A percentile compares a stretch with the other conserved stretches of the same genome.
phyloP scores from a whole-genome alignment of 108 stramenopile species.

The Epithemia pelagica region DNA sequence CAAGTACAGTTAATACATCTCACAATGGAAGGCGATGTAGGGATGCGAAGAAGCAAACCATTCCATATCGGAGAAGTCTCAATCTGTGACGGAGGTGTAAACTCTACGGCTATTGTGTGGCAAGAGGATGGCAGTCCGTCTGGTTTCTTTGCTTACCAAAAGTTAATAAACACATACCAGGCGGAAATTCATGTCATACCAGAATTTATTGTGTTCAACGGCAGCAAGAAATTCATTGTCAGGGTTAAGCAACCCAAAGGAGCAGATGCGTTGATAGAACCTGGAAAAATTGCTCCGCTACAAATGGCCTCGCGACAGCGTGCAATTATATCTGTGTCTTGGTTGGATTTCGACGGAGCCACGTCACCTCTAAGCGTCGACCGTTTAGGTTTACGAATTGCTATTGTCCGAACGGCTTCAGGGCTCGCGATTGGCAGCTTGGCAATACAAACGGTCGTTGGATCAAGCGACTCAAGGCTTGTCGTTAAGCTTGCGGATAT shows the following conservation, averaged over 20 bases:
- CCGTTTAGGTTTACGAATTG: conserved; percentile 59
- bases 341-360: conserved; percentile 36
- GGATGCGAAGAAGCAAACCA: conserved; percentile 45
- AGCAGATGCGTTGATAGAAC: conserved; percentile 3
- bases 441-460: conserved; percentile 73
- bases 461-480: conserved; percentile 53
- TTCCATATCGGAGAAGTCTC: conserved; percentile 66
- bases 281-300: conserved; percentile 21
- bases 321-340: conserved; percentile 24
- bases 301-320: conserved; percentile 16
- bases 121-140: conserved; percentile 38
- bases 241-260: conserved; percentile 19
- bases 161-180: conserved; percentile 51
- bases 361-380: conserved; percentile 56
- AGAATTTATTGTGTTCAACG: conserved; percentile 80
- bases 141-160: conserved; percentile 71
- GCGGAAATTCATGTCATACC: conserved; percentile 76
- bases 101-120: conserved; percentile 68
- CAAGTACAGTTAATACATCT: conserved; percentile 54
- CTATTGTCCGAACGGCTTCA: conserved; percentile 31
- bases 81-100: conserved; percentile 62
- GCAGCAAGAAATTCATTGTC: conserved; percentile 35
- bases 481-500: conserved; percentile 80
- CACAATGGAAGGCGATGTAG: conserved; percentile 71
- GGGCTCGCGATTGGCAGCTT: conserved; percentile 65